Conservation (phyloP, 148 eudicot genomes). For the Cornus florida region DNA sequence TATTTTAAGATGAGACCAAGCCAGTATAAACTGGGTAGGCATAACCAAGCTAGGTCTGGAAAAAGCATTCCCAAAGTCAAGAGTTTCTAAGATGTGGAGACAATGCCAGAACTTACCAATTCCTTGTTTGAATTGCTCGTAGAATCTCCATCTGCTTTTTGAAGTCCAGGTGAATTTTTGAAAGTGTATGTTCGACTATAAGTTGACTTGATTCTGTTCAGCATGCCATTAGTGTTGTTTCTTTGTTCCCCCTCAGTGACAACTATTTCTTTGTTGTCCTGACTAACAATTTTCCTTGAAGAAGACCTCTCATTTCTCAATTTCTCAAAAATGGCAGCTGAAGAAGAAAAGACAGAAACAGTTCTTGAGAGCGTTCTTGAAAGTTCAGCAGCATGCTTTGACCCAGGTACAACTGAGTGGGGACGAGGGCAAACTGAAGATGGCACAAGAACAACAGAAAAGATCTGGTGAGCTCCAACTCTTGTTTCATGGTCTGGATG, state of each 20-base stretch:
- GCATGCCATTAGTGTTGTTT: slow-evolving; percentile 44
- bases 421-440: slow-evolving; percentile 80
- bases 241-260: slow-evolving; percentile 22
- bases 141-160: slow-evolving; percentile 40
- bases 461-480: slow-evolving; percentile 80
- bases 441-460: slow-evolving; percentile 96
- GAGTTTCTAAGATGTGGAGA: not conserved
- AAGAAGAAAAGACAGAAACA: slow-evolving; percentile 93
- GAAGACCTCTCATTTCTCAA: slow-evolving; percentile 55
- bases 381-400: slow-evolving; percentile 42
- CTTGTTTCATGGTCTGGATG: slow-evolving; percentile 91
- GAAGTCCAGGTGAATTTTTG: slow-evolving; percentile 27
- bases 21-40: not conserved
- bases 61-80: not conserved
- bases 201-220: slow-evolving; percentile 71
- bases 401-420: slow-evolving; percentile 18
- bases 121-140: slow-evolving; percentile 37
- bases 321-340: slow-evolving; percentile 94
- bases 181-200: slow-evolving; percentile 65
- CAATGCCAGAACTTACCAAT: slow-evolving; percentile 45
- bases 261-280: slow-evolving; percentile 26
- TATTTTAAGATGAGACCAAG: not conserved
- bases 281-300: slow-evolving; percentile 37
- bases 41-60: not conserved
- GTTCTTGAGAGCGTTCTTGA: slow-evolving; percentile 89